Evolutionary conservation across 2,329 filamentous ascomycete species (phyloP).

Genomic region (Aureobasidium leucospermi): DNA sequence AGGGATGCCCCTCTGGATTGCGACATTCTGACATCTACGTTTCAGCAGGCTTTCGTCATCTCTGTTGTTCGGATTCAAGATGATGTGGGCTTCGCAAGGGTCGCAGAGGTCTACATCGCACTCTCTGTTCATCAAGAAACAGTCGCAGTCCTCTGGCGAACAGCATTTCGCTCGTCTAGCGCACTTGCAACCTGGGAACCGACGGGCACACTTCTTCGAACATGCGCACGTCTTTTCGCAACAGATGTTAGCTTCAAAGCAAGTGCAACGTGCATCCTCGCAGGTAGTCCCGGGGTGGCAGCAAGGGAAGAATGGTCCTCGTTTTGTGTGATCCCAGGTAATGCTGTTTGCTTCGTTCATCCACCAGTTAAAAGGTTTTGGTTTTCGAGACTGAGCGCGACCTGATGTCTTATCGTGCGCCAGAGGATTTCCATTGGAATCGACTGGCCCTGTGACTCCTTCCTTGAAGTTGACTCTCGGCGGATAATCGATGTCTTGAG

Average conservation of each 20-base stretch:
- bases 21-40: constrained; percentile 63
- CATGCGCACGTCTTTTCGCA: constrained; percentile 72
- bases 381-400: background rate
- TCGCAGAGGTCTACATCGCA: constrained; percentile 72
- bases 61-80: constrained; percentile 61
- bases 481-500: constrained; percentile 26
- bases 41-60: constrained; percentile 50
- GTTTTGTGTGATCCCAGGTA: constrained; percentile 30
- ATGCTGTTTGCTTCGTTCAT: constrained; percentile 16
- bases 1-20: constrained; percentile 59
- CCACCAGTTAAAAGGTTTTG: constrained; percentile 7
- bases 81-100: constrained; percentile 60
- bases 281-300: constrained; percentile 60
- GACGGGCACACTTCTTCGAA: constrained; percentile 49
- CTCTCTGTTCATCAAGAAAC: constrained; percentile 64
- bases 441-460: constrained; percentile 16
- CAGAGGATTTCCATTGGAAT: background rate
- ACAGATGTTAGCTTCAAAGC: constrained; percentile 52
- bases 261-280: constrained; percentile 53
- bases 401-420: background rate
- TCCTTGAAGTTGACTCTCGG: constrained; percentile 24
- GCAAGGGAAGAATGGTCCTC: constrained; percentile 57
- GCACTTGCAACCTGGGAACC: constrained; percentile 38
- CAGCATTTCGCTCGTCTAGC: constrained; percentile 36
- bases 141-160: constrained; percentile 53